Conservation (phyloP, 2,329 filamentous ascomycete species). For the Pyricularia sp. region DNA sequence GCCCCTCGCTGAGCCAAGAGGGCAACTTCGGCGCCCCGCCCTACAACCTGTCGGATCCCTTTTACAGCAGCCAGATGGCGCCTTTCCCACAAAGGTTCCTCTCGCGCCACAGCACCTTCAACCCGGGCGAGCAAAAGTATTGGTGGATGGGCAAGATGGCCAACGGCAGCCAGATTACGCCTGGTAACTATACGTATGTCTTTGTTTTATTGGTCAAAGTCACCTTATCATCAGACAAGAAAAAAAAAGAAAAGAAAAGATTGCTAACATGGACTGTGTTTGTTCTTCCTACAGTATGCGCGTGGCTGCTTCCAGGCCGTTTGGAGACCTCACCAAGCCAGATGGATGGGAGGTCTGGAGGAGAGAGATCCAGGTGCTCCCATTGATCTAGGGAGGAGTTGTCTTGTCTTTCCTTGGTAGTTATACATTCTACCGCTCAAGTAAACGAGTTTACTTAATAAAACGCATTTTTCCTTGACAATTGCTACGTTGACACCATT, state of each 20-base stretch:
- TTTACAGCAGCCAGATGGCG: slow-evolving; percentile 4
- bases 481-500: too few relatives aligned
- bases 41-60: not conserved
- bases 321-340: slow-evolving; percentile 3
- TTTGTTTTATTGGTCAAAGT: not conserved
- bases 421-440: not conserved
- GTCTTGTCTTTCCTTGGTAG: not conserved
- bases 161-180: slow-evolving; percentile 21
- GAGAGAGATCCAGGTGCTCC: not conserved
- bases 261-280: not conserved
- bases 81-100: slow-evolving; percentile 12
- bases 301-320: slow-evolving; percentile 5
- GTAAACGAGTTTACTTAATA: not conserved
- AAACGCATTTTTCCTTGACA: too few relatives aligned
- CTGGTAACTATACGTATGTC: slow-evolving; percentile 15
- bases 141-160: slow-evolving; percentile 11
- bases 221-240: too few relatives aligned
- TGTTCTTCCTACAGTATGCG: slow-evolving; percentile 14
- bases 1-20: not conserved
- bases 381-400: not conserved
- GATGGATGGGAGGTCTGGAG: slow-evolving; percentile 8
- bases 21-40: slow-evolving; percentile 4
- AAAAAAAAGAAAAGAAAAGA: too few relatives aligned
- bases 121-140: slow-evolving; percentile 4
- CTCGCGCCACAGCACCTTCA: slow-evolving; percentile 7